Percentiles rank a stretch among this genome's conserved stretches.
Conservation (phyloP, 805 yeast genomes). For the Pichia cephalocereana region DNA sequence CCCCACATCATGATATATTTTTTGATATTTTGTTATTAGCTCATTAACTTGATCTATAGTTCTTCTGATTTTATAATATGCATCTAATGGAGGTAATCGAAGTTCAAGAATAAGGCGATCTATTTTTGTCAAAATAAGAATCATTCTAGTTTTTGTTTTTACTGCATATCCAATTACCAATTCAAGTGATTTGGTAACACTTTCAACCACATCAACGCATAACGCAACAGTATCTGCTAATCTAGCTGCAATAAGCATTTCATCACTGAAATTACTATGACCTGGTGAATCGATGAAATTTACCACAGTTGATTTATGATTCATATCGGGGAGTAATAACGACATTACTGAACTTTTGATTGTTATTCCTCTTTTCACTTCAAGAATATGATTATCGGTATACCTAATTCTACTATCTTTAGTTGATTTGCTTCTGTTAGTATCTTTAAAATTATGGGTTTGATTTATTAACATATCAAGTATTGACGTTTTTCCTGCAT, state of each 20-base stretch:
- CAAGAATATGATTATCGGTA: conserved; percentile 65
- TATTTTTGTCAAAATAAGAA: conserved; percentile 65
- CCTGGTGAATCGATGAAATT: conserved; percentile 88
- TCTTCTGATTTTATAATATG: conserved; percentile 57
- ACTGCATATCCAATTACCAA: conserved; percentile 44
- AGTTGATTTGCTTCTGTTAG: conserved; percentile 17
- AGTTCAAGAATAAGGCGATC: conserved; percentile 82
- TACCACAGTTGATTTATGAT: conserved; percentile 44
- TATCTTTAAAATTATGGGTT: conserved; percentile 40
- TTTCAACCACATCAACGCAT: conserved; percentile 82
- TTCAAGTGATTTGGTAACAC: conserved; percentile 53
- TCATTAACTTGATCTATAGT: conserved; percentile 57
- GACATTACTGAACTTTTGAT: conserved; percentile 57
- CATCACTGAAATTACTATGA: conserved; percentile 77
- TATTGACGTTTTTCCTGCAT: conserved; percentile 80
- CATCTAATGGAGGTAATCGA: conserved; percentile 62
- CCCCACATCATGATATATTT: background rate
- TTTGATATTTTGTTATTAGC: conserved; percentile 27
- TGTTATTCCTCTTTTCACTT: conserved; percentile 60
- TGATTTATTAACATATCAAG: conserved; percentile 58
- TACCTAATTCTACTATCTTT: conserved; percentile 46
- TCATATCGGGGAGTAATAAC: conserved; percentile 43
- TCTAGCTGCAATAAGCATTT: conserved; percentile 46
- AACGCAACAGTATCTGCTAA: conserved; percentile 58
- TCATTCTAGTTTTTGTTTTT: conserved; percentile 39